Conservation (phyloP, 805 yeast genomes). For the Candida yuanshanica region DNA sequence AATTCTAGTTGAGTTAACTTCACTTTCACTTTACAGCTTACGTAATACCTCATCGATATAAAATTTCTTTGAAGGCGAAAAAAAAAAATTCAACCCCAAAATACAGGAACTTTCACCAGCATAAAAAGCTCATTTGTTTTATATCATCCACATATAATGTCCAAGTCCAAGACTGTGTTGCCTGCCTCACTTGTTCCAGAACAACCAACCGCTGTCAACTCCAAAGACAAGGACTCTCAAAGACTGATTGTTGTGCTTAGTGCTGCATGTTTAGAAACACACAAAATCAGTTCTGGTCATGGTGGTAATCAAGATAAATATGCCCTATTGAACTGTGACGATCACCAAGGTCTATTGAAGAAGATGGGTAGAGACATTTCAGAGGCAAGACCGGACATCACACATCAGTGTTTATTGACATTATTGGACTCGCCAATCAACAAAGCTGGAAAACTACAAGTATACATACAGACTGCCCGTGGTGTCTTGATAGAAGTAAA, state of each 20-base stretch:
- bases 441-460: slow-evolving; percentile 95
- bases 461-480: slow-evolving; percentile 90
- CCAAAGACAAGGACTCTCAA: slow-evolving; percentile 81
- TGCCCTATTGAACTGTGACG: slow-evolving; percentile 93
- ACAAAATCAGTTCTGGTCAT: slow-evolving; percentile 68
- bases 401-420: slow-evolving; percentile 94
- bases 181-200: slow-evolving; percentile 83
- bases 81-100: too few species aligned
- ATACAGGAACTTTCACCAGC: too few species aligned
- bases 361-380: slow-evolving; percentile 97
- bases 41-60: too few species aligned
- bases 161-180: slow-evolving; percentile 18
- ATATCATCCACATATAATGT: too few species aligned
- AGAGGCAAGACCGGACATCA: slow-evolving; percentile 98
- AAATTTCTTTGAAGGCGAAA: too few species aligned
- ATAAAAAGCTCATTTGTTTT: too few species aligned
- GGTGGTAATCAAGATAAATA: slow-evolving; percentile 85
- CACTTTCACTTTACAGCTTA: too few species aligned
- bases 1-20: too few species aligned
- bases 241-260: slow-evolving; percentile 91
- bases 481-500: slow-evolving; percentile 94
- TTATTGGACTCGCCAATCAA: slow-evolving; percentile 95
- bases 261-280: slow-evolving; percentile 94
- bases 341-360: slow-evolving; percentile 91
- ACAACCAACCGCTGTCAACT: slow-evolving; percentile 74